Base-by-base conservation (phyloP, 2,329 filamentous ascomycete genomes). In the Elsinoe necatrix region DNA sequence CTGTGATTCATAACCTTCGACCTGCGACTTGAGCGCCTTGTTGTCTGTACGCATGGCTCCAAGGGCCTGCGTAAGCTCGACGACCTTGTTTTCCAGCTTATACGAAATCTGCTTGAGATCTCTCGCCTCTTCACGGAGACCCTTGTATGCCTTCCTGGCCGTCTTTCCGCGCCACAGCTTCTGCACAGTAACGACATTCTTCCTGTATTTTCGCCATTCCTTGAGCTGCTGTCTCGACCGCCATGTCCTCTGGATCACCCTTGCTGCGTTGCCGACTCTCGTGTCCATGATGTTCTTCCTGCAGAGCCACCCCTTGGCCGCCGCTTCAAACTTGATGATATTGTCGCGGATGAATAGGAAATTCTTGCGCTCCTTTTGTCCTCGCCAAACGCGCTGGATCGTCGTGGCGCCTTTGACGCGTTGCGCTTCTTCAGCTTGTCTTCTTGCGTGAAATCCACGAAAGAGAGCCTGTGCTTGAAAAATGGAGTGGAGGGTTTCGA, bases 81-180 rank as follows among this genome's bases (percentile, higher is more conserved):
- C 89, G 61, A 98, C 93, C 83, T 98, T 98, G 80, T 98, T 97
- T 73, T 98, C 93, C 65, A 98, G 78, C 78, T 95, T 97, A 79
- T 98, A 98, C 1, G 93, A 97, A 64, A 98, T 98, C 73, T 97
- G 92, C 79, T 97, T 97, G 71, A 98, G 82, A 76, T 98, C 95
- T 68, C 93, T 87, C 62, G 93, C 93, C 73, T 98, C 93, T 73
- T 96, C 91, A 63, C 93, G 89, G 60, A 95, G 76, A 64, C 78
- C 83, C 82, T 95, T 97, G 79, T 98, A 98, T 50, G 82, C 84
- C 63, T 80, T 82, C 63, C 93, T 84, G 56, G 93, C 92, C 61
- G 73, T 69, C 72, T 82, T 91, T 69, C 91, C 92, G 70, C 93
- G 85, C 89, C 89, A 97, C 68, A 97, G 72, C 71, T 85, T 95